These are phyloP conservation scores for Fonsecaea monophora DNA, from an alignment of 2,329 filamentous ascomycete species.

Conservation along the genomic window DNA sequence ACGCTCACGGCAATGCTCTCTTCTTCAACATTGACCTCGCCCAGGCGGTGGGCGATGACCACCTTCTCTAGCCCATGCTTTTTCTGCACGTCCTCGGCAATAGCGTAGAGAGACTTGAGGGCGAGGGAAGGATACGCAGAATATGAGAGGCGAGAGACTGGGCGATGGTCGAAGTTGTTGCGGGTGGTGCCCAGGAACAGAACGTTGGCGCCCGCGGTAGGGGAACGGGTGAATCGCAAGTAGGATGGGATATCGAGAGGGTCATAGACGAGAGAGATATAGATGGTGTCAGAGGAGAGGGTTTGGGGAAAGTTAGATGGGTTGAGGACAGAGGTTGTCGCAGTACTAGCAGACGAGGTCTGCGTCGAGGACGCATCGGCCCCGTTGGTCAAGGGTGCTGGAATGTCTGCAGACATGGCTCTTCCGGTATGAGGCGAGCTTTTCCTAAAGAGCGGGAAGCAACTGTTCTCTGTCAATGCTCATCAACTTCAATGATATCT, in stretches of 20 bases:
- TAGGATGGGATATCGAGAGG: slow-evolving; percentile 47
- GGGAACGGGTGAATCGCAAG: slow-evolving; percentile 49
- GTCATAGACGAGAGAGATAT: slow-evolving; percentile 52
- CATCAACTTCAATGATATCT: neutral
- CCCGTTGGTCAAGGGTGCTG: slow-evolving; percentile 1
- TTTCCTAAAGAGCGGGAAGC: neutral
- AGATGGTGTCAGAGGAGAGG: slow-evolving; percentile 47
- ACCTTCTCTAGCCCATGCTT: slow-evolving; percentile 74
- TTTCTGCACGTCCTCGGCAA: slow-evolving; percentile 55
- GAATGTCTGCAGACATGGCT: slow-evolving; percentile 20
- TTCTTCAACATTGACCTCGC: slow-evolving; percentile 85
- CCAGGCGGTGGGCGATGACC: slow-evolving; percentile 82
- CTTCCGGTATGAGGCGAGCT: neutral
- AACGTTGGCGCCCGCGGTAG: slow-evolving; percentile 53
- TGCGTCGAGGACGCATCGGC: slow-evolving; percentile 1
- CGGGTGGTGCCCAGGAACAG: slow-evolving; percentile 56
- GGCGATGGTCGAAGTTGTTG: slow-evolving; percentile 50
- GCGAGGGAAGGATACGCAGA: slow-evolving; percentile 52
- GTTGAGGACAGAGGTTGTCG: slow-evolving; percentile 44
- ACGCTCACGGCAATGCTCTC: slow-evolving; percentile 92
- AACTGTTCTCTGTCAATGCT: neutral
- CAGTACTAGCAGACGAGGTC: neutral
- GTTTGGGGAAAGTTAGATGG: slow-evolving; percentile 51
- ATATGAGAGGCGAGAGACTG: slow-evolving; percentile 55
- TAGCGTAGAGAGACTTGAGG: slow-evolving; percentile 49